Evolutionary conservation across 371 early-diverging fungal species (phyloP), one percentile per base, ranked within the genome.

Genomic region (Actinomucor elegans): DNA sequence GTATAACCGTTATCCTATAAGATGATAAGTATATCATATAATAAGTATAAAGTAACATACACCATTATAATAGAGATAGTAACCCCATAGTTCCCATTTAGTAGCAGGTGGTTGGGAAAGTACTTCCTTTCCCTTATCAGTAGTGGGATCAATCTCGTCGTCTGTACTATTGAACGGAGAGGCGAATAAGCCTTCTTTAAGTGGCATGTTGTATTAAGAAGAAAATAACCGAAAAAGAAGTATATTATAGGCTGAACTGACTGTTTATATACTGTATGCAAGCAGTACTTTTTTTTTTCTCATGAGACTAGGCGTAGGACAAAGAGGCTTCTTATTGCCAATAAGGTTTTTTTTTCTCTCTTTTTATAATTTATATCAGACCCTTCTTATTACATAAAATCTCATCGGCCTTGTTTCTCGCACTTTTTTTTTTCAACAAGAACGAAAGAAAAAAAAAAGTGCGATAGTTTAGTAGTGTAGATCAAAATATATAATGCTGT

Each of bases 21-120:
- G 27, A 23, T 11, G 14, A 14, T n/a, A n/a, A n/a, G n/a, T n/a
- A n/a, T n/a, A n/a, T n/a, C n/a, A n/a, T n/a, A n/a, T n/a, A n/a
- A n/a, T n/a, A n/a, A n/a, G n/a, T n/a, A n/a, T n/a, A n/a, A n/a
- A n/a, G n/a, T 21, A 50, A 55, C 59, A 56, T 57, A 73, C 75
- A 12, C 75, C 78, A 54, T 78, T 78, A 47, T 78, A 78, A 28
- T 78, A 78, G 9, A 78, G 64, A 51, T 78, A 78, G 38, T 78
- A 78, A 17, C 71, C 67, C 75, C 73, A 70, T 6, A 78, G 52
- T 23, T 78, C 78, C 55, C 60, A 61, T 45, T 59, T 56, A 5
- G 75, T 70, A 3, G 75, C 66, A 10, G 71, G 57, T 24, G 75
- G 71, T 40, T 78, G 78, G 10, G 61, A 36, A 8, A 62, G 38